Conservation (phyloP, 2,329 filamentous ascomycete genomes). For the Fusarium temperatum region DNA sequence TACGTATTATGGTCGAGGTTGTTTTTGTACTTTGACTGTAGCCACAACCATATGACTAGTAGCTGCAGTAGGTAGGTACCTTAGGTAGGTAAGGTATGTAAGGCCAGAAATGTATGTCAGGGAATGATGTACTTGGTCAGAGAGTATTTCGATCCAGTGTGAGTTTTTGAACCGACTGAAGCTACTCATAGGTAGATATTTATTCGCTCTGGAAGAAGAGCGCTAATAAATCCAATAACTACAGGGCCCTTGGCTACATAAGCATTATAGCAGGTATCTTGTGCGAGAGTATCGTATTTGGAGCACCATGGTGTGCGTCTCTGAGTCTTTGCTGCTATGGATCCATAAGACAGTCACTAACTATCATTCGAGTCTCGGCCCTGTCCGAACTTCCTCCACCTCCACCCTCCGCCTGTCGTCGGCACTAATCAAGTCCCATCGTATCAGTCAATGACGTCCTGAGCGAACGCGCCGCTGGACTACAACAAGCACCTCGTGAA, state of each 20-base stretch:
- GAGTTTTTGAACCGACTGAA: not conserved
- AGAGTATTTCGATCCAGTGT: not conserved
- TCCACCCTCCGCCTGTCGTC: slow-evolving; percentile 21
- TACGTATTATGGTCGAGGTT: not conserved
- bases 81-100: not conserved
- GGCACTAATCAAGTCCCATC: slow-evolving; percentile 32
- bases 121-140: not conserved
- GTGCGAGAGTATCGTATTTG: not conserved
- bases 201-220: not conserved
- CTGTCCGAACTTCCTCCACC: slow-evolving; percentile 29
- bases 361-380: slow-evolving; percentile 31
- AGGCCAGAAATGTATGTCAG: not conserved
- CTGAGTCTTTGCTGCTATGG: not conserved
- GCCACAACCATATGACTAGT: not conserved
- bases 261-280: not conserved
- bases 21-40: slow-evolving; percentile 4
- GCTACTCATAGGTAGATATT: not conserved
- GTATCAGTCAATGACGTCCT: slow-evolving; percentile 41
- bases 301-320: not conserved
- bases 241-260: not conserved
- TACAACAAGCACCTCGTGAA: slow-evolving; percentile 13
- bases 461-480: slow-evolving; percentile 28
- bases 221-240: not conserved
- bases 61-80: not conserved
- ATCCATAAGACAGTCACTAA: not conserved